A percentile compares a stretch with the other conserved stretches of the same genome.
These are phyloP conservation scores for Anthoceros angustus DNA, from an alignment of 225 moss, liverwort and hornwort species.

Conservation along the genomic window DNA sequence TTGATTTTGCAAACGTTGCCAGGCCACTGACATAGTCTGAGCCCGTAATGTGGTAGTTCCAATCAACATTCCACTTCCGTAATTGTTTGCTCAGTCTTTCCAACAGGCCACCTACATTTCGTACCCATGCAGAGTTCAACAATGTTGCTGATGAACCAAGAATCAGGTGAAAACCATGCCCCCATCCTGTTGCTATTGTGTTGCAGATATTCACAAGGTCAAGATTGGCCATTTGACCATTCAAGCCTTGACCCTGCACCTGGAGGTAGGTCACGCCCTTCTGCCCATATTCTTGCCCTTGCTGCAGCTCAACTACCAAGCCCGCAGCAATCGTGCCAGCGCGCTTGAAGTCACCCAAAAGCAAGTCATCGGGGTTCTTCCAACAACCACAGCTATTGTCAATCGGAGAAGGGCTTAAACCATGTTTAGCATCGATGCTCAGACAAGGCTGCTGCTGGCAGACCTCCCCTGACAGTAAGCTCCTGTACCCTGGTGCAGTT, in stretches of 20 bases:
- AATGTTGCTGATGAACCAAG: conserved; percentile 39
- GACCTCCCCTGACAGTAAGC: conserved; percentile 22
- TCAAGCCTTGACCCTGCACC: conserved; percentile 77
- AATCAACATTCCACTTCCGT: conserved; percentile 36
- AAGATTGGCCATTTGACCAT: conserved; percentile 95
- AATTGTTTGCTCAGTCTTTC: conserved; percentile 30
- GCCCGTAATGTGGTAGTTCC: conserved; percentile 47
- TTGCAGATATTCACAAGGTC: conserved; percentile 74
- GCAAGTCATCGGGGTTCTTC: conserved; percentile 10
- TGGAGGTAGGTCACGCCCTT: conserved; percentile 32
- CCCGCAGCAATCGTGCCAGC: conserved; percentile 92
- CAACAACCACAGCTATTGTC: conserved; percentile 10
- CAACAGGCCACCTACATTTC: conserved; percentile 25
- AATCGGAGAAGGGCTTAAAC: conserved; percentile 6
- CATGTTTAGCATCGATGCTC: not conserved
- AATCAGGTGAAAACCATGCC: conserved; percentile 44
- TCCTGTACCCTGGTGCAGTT: conserved; percentile 20
- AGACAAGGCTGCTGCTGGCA: conserved; percentile 10
- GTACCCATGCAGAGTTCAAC: conserved; percentile 23
- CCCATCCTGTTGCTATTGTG: conserved; percentile 53
- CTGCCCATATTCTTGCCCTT: conserved; percentile 11
- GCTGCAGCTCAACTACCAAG: conserved; percentile 52
- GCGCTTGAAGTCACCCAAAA: conserved; percentile 77
- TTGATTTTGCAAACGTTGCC: conserved; percentile 46
- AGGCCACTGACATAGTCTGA: conserved; percentile 50